Evolutionary conservation across 2,329 filamentous ascomycete genomes (phyloP), one percentile per base, ranked within the genome.

Genomic region (Phaeosphaeria sp.): DNA sequence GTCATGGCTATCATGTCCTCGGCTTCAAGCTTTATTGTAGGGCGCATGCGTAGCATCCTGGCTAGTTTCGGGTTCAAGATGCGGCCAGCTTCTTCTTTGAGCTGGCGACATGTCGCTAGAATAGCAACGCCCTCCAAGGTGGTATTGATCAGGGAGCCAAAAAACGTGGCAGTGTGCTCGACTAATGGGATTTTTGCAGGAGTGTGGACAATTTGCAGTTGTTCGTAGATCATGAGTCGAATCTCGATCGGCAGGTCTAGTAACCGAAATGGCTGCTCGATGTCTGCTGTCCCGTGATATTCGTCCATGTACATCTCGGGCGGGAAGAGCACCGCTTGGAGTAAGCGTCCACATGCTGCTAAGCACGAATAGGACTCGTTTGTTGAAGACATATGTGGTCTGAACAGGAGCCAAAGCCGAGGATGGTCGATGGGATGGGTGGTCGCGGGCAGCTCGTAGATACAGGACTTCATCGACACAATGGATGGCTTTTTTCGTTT

Each of bases 161-260:
- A 8, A 27, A 27, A 27, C 25, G 8, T 27, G 25, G 25, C 25
- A 2, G 24, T 43, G 21, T 42, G 49, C 3, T 9, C n/a, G 18
- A 49, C 25, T 3, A 15, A 27, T 8, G 25, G 25, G 5, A 27
- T 8, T 27, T 4, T 27, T 27, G 25, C 25, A 5, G 5, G 25
- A 27, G 25, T 27, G 8, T 27, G 25, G 25, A 27, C 25, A 27
- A 27, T 27, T 27, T 27, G 17, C 13, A 65, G 25, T 20, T 59
- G 11, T 1, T 53, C 47, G 27, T 60, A 60, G 2, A 63, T 43
- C 46, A 58, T 54, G 22, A 58, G 44, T 3, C 57, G 57, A 8
- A 63, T 42, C 3, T 60, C 60, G 33, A 51, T 52, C 15, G 57
- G 52, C 3, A 60, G 44, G n/a, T 56, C 50, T 5, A 63, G 44